These are phyloP conservation scores for Udeniomyces megalosporus DNA, from an alignment of 768 basidiomycete species.

Conservation along the genomic window DNA sequence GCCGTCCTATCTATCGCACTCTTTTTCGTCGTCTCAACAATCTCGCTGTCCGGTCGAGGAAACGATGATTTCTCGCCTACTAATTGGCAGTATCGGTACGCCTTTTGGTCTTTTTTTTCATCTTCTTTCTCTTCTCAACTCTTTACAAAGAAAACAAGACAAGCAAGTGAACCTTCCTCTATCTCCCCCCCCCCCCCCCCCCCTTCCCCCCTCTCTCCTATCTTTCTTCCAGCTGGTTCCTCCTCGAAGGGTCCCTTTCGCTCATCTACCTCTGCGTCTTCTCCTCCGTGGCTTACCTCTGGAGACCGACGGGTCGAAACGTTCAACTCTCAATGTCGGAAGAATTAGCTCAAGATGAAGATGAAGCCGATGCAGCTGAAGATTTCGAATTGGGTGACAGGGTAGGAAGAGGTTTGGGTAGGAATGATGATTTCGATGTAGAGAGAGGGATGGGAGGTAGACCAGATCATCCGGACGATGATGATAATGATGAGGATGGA, in stretches of 20 bases:
- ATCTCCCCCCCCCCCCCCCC: not conserved
- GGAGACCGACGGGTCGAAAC: slow-evolving; percentile 62
- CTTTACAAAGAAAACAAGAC: not conserved
- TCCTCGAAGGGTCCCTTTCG: slow-evolving; percentile 86
- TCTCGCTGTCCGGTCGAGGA: slow-evolving; percentile 77
- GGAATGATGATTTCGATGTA: not conserved
- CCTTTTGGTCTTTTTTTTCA: slow-evolving; percentile 42
- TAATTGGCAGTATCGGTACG: slow-evolving; percentile 41
- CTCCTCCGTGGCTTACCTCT: slow-evolving; percentile 64
- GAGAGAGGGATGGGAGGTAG: not conserved
- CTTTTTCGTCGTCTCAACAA: slow-evolving; percentile 83
- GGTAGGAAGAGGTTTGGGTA: not conserved
- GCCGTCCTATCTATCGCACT: slow-evolving; percentile 64
- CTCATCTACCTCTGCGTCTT: slow-evolving; percentile 75
- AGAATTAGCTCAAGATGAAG: slow-evolving; percentile 85
- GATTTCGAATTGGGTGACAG: slow-evolving; percentile 16
- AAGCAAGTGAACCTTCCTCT: not conserved
- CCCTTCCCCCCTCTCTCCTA: not conserved
- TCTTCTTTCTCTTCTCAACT: slow-evolving; percentile 77
- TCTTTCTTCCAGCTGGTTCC: slow-evolving; percentile 56
- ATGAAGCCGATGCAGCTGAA: slow-evolving; percentile 56
- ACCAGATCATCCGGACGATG: slow-evolving; percentile 10
- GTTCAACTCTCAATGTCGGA: slow-evolving; percentile 73
- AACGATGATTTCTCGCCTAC: slow-evolving; percentile 89
- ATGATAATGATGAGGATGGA: not conserved